phyloP scores from a whole-genome alignment of 106 monocot genomes.

The Agapanthus africanus region DNA sequence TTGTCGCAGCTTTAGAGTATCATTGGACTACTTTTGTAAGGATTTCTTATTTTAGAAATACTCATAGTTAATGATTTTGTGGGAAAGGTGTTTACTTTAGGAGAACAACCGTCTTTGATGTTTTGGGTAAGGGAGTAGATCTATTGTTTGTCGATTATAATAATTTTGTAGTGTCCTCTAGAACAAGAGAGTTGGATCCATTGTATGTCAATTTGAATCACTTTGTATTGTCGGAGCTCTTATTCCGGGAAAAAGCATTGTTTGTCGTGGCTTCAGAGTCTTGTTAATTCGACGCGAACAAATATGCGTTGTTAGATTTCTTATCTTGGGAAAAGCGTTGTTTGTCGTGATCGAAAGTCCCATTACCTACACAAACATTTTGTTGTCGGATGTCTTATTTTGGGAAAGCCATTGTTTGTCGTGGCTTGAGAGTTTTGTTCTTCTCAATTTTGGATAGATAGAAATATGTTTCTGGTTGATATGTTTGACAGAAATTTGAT shows the following conservation, averaged over 20 bases:
- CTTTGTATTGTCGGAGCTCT: neutral
- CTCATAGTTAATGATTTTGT: neutral
- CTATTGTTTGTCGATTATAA: neutral
- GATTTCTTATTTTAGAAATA: neutral
- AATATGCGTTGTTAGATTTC: neutral
- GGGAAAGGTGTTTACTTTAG: neutral
- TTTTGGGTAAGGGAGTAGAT: neutral
- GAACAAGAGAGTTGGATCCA: neutral
- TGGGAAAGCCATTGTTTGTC: neutral
- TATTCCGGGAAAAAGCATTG: neutral
- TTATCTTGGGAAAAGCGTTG: neutral
- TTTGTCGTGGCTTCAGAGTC: neutral
- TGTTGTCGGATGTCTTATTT: neutral
- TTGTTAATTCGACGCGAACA: too few relatives aligned
- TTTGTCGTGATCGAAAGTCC: neutral
- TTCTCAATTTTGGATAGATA: neutral
- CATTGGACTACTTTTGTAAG: neutral
- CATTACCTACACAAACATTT: too few relatives aligned
- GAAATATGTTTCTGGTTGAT: neutral
- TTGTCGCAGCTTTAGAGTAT: neutral
- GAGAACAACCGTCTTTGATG: neutral
- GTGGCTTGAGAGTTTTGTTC: neutral
- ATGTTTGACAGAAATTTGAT: neutral
- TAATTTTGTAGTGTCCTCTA: neutral
- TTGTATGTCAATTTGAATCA: neutral